phyloP scores from a whole-genome alignment of 148 eudicot genomes.

The Selenicereus undatus region DNA sequence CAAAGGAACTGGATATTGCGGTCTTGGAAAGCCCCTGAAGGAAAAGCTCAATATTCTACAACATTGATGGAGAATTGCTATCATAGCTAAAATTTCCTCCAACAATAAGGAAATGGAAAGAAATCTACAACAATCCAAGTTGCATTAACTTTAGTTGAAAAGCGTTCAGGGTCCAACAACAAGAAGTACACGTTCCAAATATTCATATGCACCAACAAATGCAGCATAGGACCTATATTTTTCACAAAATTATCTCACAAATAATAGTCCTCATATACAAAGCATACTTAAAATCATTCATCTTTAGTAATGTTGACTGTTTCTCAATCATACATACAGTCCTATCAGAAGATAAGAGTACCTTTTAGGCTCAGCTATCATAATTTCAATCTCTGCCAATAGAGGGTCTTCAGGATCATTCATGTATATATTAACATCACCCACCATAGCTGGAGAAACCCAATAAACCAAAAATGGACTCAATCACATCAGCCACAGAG shows the following conservation, averaged over 20 bases:
- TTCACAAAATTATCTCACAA: no score
- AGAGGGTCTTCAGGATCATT: slow-evolving; percentile 79
- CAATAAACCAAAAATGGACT: neutral
- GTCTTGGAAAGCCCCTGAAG: neutral
- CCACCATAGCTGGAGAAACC: slow-evolving; percentile 57
- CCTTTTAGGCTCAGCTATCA: slow-evolving; percentile 87
- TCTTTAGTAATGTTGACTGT: neutral
- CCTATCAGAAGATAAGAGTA: neutral
- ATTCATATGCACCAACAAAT: neutral
- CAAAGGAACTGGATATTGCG: neutral
- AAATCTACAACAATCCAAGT: neutral
- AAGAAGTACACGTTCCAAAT: neutral
- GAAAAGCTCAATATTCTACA: neutral
- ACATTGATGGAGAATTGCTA: neutral
- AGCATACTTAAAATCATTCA: neutral
- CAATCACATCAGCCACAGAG: neutral
- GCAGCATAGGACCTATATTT: neutral
- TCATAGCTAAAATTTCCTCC: neutral
- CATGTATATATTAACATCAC: slow-evolving; percentile 93
- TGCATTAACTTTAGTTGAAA: neutral
- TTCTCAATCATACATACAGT: neutral
- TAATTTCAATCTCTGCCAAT: slow-evolving; percentile 82
- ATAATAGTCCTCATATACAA: neutral
- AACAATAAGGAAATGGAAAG: neutral
- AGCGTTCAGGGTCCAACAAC: neutral